Evolutionary conservation across 2,329 filamentous ascomycete species (phyloP), one percentile per base, ranked within the genome.

Genomic region (Aspergillus melleus): DNA sequence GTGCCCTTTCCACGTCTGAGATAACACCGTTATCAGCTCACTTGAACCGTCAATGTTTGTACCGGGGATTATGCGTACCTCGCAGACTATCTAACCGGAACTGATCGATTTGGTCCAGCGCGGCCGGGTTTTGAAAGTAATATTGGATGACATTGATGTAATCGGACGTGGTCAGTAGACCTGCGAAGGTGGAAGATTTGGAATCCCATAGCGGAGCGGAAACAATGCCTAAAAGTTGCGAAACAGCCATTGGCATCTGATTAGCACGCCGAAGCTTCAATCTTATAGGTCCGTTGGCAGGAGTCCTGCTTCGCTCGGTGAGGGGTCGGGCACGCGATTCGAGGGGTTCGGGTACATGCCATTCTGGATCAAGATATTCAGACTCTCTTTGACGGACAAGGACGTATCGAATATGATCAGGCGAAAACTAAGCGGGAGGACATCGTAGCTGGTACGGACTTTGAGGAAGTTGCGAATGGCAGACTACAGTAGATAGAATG

Each of bases 131-230:
- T 77, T 98, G 93, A 83, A 92, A 97, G 81, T 99, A 98, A 79
- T 99, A 99, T 76, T 98, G 94, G 46, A 99, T 96, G 59, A 99
- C 90, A 72, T 99, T 99, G 79, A 99, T 96, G 76, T 95, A 99
- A 79, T 99, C 95, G 62, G 92, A 96, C 64, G 92, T 95, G 29
- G 95, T 99, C 66, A 99, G 84, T 52, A 99, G 86, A 44, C 95
- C 95, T 46, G 94, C 95, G 77, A 98, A 99, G 39, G 90, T 92
- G 26, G 93, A 96, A 4, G 89, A 91, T 66, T 90, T 89, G 26
- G 94, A 97, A 77, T 99, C 93, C 95, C 95, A 99, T 65, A 99
- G 82, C 54, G 95, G 95, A 55, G 95, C 95, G 30, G 95, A 99
- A 58, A 99, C 95, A 74, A 99, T 99, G 72, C 91, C 94, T 98